Base-by-base conservation (phyloP, 75 land plant species). In the Larix kaempferi region DNA sequence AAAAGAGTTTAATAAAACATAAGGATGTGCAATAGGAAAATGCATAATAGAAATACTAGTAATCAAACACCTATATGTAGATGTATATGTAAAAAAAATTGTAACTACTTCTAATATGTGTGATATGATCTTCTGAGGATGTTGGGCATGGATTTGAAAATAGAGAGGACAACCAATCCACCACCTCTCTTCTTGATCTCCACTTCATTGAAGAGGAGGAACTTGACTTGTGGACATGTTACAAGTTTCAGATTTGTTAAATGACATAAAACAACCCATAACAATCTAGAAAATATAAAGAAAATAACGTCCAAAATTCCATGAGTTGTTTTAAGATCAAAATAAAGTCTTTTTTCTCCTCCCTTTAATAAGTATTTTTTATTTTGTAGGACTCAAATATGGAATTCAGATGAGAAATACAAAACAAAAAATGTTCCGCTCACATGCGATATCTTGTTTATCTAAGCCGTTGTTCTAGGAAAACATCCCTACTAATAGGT, bases 281-380 rank as follows among this genome's bases (percentile, higher is more conserved):
- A n/a, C n/a, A n/a, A n/a, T n/a, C n/a, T n/a, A n/a, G n/a, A n/a
- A n/a, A n/a, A n/a, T n/a, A n/a, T n/a, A n/a, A n/a, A n/a, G n/a
- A n/a, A n/a, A n/a, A n/a, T n/a, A n/a, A n/a, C n/a, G n/a, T 95
- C 96, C 49, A 93, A 84, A 11, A 87, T 37, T 49, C 98, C 84
- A 39, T 79, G 82, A 25, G 78, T 84, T 39, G 94, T 93, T 71
- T 82, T 87, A 77, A 95, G 77, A 12, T 90, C 94, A 71, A 95
- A 95, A 83, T 95, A 93, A 13, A 89, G 82, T 33, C 94, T 80
- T 75, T 93, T 59, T 54, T 93, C 95, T 11, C 91, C 87, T 7
- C 86, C 87, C 37, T n/a, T 93, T 6, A 91, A 86, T 75, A 91
- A 78, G 79, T 88, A n/a, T n/a, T n/a, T n/a, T n/a, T n/a, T n/a